Base-by-base conservation (phyloP, 441 rosid genomes). In the Erysimum cheiri region DNA sequence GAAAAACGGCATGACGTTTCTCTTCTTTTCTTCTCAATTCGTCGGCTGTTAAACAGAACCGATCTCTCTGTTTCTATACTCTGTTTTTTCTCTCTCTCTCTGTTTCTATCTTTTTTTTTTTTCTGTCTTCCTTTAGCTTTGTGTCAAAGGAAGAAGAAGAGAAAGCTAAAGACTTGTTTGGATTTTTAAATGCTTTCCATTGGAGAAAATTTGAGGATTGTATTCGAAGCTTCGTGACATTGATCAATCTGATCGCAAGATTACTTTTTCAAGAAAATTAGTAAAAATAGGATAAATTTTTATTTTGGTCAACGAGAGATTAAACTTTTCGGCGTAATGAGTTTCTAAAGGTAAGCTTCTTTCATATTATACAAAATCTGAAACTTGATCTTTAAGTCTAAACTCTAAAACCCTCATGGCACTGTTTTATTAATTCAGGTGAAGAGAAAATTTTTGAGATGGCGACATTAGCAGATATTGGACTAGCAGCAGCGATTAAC, bases 401-500 rank as follows among this genome's bases (percentile, higher is more conserved):
- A 70, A 64, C 15, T 11, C 60, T 54, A 22, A 70, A 64, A 47
- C 58, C 48, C 15, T 65, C 19, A 72, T 0, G 12, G 0, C 19
- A 12, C 49, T 72, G 58, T 64, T 28, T 28, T 6, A n/a, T n/a
- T n/a, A n/a, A n/a, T n/a, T n/a, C n/a, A n/a, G n/a, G n/a, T n/a
- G n/a, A n/a, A n/a, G n/a, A n/a, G n/a, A n/a, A n/a, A n/a, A n/a
- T n/a, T n/a, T n/a, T n/a, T n/a, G 3, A 60, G 64, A 75, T 75
- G 78, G 78, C 78, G 58, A 75, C 78, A 64, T 82, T 90, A 50
- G 76, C 61, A 81, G 97, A 90, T 62, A 90, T 90, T 56, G 77
- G 82, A 62, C 67, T 79, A 26, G 80, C 97, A 3, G 97, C 94
- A 49, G 83, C 88, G 8, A 80, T 87, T 50, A 87, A 88, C 82